Conservation (phyloP, 805 yeast genomes). For the Metschnikowia drakensbergensis region DNA sequence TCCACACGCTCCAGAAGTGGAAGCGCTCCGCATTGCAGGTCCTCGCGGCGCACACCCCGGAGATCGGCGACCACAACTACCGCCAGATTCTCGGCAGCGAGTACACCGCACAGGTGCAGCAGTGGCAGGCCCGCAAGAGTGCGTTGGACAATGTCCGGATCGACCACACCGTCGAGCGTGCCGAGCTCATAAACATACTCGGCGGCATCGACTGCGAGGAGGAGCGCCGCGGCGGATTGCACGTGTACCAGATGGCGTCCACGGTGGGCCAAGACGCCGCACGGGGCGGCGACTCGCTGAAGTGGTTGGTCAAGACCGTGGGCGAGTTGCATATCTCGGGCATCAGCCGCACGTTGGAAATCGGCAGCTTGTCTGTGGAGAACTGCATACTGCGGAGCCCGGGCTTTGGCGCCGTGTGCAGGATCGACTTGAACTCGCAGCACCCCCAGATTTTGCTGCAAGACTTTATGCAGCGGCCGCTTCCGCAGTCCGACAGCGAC, state of each 20-base stretch:
- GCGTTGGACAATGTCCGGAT: conserved; percentile 14
- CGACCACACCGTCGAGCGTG: conserved; percentile 15
- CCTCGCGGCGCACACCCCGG: conserved; percentile 21
- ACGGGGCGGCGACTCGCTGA: conserved; percentile 92
- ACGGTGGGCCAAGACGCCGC: conserved; percentile 71
- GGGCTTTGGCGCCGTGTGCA: conserved; percentile 46
- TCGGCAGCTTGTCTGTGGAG: conserved; percentile 71
- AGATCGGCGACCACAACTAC: conserved; percentile 23
- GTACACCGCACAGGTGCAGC: conserved; percentile 6
- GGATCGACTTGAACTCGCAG: conserved; percentile 81
- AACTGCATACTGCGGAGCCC: conserved; percentile 64
- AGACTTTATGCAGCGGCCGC: conserved; percentile 77
- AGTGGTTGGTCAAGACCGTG: conserved; percentile 71
- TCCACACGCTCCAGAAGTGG: conserved; percentile 66
- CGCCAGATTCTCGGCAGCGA: conserved; percentile 10
- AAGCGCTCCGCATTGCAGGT: conserved; percentile 38
- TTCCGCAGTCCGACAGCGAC: conserved; percentile 46
- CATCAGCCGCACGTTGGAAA: conserved; percentile 56
- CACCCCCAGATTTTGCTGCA: conserved; percentile 68
- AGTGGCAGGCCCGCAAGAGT: conserved; percentile 10
- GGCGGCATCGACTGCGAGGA: conserved; percentile 62
- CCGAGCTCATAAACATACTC: conserved; percentile 28
- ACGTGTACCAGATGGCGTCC: conserved; percentile 80
- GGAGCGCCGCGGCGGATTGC: conserved; percentile 66
- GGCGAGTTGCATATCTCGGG: conserved; percentile 22